Percentiles rank a stretch among this genome's conserved stretches.
These are phyloP conservation scores for Coemansia sp. DNA, from an alignment of 192 early-diverging fungal genomes.

Conservation along the genomic window DNA sequence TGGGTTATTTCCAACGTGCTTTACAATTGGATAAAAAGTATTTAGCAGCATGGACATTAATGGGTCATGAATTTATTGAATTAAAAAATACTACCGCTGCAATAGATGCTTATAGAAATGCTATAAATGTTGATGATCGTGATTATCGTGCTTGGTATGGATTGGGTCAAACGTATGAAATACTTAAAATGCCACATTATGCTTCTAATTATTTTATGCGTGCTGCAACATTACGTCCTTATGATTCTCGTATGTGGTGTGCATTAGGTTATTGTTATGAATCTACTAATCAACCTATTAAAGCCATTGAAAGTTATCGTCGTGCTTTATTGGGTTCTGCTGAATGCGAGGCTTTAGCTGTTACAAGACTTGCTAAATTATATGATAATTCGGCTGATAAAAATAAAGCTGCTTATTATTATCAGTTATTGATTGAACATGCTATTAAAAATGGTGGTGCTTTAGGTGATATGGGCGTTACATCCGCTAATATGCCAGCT, in stretches of 20 bases:
- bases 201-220: constrained; percentile 81
- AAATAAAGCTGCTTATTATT: constrained; percentile 61
- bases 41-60: constrained; percentile 81
- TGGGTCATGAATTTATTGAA: constrained; percentile 95
- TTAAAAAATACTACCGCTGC: constrained; percentile 86
- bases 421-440: constrained; percentile 47
- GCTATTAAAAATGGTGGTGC: constrained; percentile 28
- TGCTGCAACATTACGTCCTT: constrained; percentile 67
- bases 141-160: constrained; percentile 94
- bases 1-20: constrained; percentile 82
- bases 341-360: constrained; percentile 60
- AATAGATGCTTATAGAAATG: constrained; percentile 83
- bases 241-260: constrained; percentile 87
- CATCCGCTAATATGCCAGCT: not conserved
- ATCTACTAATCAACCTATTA: constrained; percentile 43
- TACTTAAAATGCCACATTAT: constrained; percentile 77
- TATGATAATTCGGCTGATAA: constrained; percentile 59
- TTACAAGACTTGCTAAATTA: constrained; percentile 60
- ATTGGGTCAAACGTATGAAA: constrained; percentile 86
- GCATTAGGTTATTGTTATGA: constrained; percentile 77
- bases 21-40: constrained; percentile 76
- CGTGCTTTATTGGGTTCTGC: constrained; percentile 63
- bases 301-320: constrained; percentile 75
- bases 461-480: not conserved
- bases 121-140: constrained; percentile 72